These are phyloP conservation scores for Coemansia sp. DNA, from an alignment of 371 early-diverging fungal species.

Conservation along the genomic window DNA sequence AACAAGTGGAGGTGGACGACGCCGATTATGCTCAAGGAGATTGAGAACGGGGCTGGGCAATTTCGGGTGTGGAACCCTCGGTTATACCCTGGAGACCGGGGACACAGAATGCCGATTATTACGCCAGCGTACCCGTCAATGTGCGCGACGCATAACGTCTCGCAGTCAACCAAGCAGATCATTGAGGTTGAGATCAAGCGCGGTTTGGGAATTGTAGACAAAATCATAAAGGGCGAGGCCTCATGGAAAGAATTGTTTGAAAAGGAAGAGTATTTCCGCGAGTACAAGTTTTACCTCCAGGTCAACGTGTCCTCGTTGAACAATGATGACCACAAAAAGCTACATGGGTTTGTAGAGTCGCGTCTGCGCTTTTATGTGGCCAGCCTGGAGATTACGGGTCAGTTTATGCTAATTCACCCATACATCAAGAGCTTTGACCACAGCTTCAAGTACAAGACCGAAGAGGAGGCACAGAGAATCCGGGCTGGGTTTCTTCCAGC, in stretches of 20 bases:
- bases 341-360: conserved; percentile 94
- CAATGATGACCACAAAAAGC: conserved; percentile 71
- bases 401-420: conserved; percentile 83
- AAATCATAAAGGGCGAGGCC: conserved; percentile 66
- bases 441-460: conserved; percentile 59
- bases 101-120: conserved; percentile 99
- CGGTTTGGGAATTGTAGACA: conserved; percentile 69
- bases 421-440: conserved; percentile 86
- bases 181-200: conserved; percentile 86
- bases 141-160: conserved; percentile 99
- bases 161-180: conserved; percentile 82
- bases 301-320: conserved; percentile 77
- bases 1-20: conserved; percentile 97
- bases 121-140: conserved; percentile 99
- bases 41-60: conserved; percentile 89
- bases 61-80: conserved; percentile 98
- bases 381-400: conserved; percentile 83
- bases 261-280: conserved; percentile 86
- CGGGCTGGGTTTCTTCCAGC: conserved; percentile 57
- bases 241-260: conserved; percentile 79
- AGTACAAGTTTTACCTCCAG: conserved; percentile 91
- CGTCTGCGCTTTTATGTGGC: conserved; percentile 86
- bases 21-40: conserved; percentile 91
- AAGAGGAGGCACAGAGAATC: conserved; percentile 64
- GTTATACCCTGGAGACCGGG: conserved; percentile 83